Percentiles rank a stretch among this genome's conserved stretches.
These are phyloP conservation scores for Hymenoscyphus fraxineus DNA, from an alignment of 2,329 filamentous ascomycete species.

Conservation along the genomic window DNA sequence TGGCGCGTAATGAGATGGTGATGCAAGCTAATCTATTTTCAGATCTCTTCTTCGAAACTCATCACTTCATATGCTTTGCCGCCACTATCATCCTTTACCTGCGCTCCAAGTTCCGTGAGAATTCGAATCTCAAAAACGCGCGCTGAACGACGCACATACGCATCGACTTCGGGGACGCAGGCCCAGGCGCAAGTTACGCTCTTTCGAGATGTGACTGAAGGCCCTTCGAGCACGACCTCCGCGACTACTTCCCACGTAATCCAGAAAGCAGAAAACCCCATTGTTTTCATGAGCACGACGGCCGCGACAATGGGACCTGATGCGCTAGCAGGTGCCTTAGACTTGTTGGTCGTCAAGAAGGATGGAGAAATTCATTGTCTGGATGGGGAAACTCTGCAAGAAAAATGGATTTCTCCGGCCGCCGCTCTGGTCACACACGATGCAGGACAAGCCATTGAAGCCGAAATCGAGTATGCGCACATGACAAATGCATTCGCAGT, in stretches of 20 bases:
- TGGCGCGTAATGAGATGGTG: conserved; percentile 4
- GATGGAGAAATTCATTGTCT: conserved; percentile 60
- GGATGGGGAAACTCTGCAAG: conserved; percentile 50
- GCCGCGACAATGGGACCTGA: conserved; percentile 17
- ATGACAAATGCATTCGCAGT: conserved; percentile 33
- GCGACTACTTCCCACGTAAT: conserved; percentile 46
- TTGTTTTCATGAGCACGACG: conserved; percentile 43
- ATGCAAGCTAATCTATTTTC: conserved; percentile 14
- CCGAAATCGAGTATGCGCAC: conserved; percentile 32
- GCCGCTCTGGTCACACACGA: conserved; percentile 34
- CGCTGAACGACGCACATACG: conserved; percentile 57
- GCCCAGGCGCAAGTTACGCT: conserved; percentile 53
- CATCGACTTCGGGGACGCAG: conserved; percentile 47
- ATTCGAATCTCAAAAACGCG: conserved; percentile 42
- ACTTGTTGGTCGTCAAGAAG: conserved; percentile 55
- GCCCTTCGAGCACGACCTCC: conserved; percentile 50
- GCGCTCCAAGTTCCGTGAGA: conserved; percentile 56
- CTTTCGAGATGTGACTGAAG: conserved; percentile 54
- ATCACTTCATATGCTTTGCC: conserved; percentile 66
- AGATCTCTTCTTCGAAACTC: conserved; percentile 59
- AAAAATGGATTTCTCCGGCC: conserved; percentile 46
- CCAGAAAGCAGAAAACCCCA: conserved; percentile 36
- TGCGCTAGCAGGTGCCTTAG: conserved; percentile 12
- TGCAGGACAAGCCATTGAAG: conserved; percentile 34
- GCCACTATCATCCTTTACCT: conserved; percentile 61